Conservation (phyloP, 2,329 filamentous ascomycete species). For the Fusarium sp. region DNA sequence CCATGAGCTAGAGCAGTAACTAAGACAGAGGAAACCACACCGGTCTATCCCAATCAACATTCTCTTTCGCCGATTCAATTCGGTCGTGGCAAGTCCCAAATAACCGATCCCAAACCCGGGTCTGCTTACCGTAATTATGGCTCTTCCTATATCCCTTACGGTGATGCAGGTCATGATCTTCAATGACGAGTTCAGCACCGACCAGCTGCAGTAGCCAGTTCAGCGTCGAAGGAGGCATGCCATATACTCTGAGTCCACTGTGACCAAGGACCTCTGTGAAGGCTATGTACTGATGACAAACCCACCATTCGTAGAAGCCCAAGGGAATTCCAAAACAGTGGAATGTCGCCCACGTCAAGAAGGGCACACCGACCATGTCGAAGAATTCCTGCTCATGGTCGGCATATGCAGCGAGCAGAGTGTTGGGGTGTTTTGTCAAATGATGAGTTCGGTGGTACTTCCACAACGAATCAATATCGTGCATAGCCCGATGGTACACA, state of each 20-base stretch:
- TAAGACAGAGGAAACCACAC: conserved; percentile 21
- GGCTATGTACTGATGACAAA: conserved; percentile 32
- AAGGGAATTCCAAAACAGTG: conserved; percentile 13
- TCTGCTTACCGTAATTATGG: conserved; percentile 34
- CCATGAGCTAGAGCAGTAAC: neutral
- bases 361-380: conserved; percentile 30
- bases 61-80: conserved; percentile 10
- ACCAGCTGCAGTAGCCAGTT: neutral
- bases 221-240: conserved; percentile 25
- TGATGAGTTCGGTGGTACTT: conserved; percentile 34
- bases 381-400: conserved; percentile 37
- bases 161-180: conserved; percentile 34
- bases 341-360: conserved; percentile 26
- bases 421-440: conserved; percentile 29
- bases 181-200: conserved; percentile 16
- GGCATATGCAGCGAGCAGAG: conserved; percentile 26
- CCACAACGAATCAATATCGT: conserved; percentile 29
- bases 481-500: conserved; percentile 32
- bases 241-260: conserved; percentile 22
- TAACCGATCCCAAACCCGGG: conserved; percentile 20
- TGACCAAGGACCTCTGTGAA: conserved; percentile 33
- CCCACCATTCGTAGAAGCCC: conserved; percentile 34
- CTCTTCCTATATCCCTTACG: conserved; percentile 33
- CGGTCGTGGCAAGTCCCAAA: conserved; percentile 30
- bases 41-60: conserved; percentile 20